phyloP scores from a whole-genome alignment of 192 early-diverging fungal genomes.

The Umbelopsis sp. region DNA sequence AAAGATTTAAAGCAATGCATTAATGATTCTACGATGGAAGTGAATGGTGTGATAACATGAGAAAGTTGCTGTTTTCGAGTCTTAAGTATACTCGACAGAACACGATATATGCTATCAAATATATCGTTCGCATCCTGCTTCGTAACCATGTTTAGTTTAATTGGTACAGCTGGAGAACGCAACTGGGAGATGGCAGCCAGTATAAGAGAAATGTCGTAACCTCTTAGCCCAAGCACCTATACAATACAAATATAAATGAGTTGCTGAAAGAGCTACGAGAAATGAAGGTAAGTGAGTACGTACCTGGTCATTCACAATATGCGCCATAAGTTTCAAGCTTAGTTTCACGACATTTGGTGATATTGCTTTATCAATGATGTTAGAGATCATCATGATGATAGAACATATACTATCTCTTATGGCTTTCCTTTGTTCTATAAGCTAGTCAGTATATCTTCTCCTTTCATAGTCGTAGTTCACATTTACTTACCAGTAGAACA shows the following conservation, averaged over 20 bases:
- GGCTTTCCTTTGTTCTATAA: constrained; percentile 42
- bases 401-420: constrained; percentile 42
- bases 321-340: constrained; percentile 39
- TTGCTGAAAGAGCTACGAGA: not conserved
- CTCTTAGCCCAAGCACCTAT: constrained; percentile 41
- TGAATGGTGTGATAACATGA: constrained; percentile 53
- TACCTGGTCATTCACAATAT: constrained; percentile 42
- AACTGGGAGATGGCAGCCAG: constrained; percentile 36
- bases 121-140: constrained; percentile 39
- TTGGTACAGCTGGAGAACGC: constrained; percentile 12
- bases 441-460: not conserved
- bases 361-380: constrained; percentile 42
- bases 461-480: not conserved
- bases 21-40: constrained; percentile 53
- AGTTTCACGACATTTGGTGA: constrained; percentile 38
- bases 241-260: constrained; percentile 23
- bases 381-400: constrained; percentile 39
- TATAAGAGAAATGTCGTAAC: constrained; percentile 48
- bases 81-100: constrained; percentile 52
- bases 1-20: constrained; percentile 62
- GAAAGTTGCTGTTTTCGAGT: constrained; percentile 54
- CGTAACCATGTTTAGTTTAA: constrained; percentile 12
- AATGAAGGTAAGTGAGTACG: not conserved
- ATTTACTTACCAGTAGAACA: constrained; percentile 26
- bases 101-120: constrained; percentile 52